phyloP scores from a whole-genome alignment of 495 filamentous ascomycete genomes.

The Amniculicola lignicola region DNA sequence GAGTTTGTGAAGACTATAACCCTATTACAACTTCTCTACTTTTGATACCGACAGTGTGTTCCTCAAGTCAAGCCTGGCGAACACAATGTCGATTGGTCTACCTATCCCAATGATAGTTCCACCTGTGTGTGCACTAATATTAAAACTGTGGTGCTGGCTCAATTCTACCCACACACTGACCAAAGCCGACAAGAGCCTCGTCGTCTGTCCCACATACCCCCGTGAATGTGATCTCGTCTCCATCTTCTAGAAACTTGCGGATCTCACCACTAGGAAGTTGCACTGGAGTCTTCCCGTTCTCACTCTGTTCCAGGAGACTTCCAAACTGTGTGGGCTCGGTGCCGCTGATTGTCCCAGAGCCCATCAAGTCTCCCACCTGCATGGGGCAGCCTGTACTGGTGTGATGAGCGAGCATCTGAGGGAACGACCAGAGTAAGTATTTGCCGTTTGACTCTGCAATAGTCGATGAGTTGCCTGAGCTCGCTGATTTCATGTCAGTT shows the following conservation, averaged over 20 bases:
- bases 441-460: conserved; percentile 62
- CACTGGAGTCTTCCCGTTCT: conserved; percentile 63
- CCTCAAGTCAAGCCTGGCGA: too few relatives aligned
- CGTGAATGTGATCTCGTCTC: conserved; percentile 70
- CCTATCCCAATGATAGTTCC: too few relatives aligned
- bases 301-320: conserved; percentile 77
- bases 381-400: conserved; percentile 81
- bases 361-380: conserved; percentile 77
- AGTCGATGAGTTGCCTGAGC: conserved; percentile 58
- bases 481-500: conserved; percentile 41
- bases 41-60: too few relatives aligned
- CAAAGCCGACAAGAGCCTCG: conserved; percentile 45
- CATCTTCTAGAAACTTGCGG: conserved; percentile 77
- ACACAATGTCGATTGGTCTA: too few relatives aligned
- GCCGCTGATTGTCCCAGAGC: conserved; percentile 87
- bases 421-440: conserved; percentile 85
- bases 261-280: conserved; percentile 66
- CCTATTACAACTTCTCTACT: too few relatives aligned
- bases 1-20: too few relatives aligned
- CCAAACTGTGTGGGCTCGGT: conserved; percentile 59
- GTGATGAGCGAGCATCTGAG: conserved; percentile 94
- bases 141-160: conserved; percentile 38
- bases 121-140: too few relatives aligned
- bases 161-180: conserved; percentile 43
- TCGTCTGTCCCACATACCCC: conserved; percentile 59